Percentiles rank a stretch among this genome's conserved stretches.
These are phyloP conservation scores for Elsinoe ampelina DNA, from an alignment of 2,329 filamentous ascomycete species.

Conservation along the genomic window DNA sequence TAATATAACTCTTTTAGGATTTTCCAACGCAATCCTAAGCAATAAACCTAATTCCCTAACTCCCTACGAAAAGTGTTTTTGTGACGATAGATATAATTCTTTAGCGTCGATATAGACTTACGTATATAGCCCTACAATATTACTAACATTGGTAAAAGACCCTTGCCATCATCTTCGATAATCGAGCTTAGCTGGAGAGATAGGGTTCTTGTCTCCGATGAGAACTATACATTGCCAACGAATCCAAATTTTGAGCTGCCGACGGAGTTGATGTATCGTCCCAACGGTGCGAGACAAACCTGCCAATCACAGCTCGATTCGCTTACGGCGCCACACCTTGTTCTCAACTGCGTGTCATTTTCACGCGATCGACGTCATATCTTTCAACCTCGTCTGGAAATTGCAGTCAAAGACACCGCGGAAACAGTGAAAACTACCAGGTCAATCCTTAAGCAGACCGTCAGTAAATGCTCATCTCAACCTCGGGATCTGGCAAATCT, in stretches of 20 bases:
- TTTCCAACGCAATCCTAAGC: too few relatives aligned
- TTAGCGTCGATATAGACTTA: neutral
- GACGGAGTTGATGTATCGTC: neutral
- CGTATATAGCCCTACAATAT: neutral
- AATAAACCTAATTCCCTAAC: too few relatives aligned
- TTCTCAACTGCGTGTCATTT: neutral
- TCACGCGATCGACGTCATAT: constrained; percentile 9
- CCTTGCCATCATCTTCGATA: neutral
- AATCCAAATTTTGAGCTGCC: neutral
- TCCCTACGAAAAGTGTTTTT: too few relatives aligned
- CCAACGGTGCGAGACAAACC: neutral
- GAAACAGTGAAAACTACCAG: neutral
- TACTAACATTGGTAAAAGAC: neutral
- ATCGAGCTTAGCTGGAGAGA: neutral
- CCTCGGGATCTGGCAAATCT: neutral
- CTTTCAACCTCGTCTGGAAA: neutral
- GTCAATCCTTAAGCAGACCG: neutral
- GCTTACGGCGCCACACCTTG: constrained; percentile 9
- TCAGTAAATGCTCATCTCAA: neutral
- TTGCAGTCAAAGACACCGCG: neutral
- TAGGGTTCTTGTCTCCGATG: neutral
- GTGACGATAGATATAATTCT: neutral
- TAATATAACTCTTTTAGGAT: too few relatives aligned
- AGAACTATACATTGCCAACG: neutral
- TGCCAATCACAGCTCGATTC: neutral